A percentile compares a stretch with the other conserved stretches of the same genome.
Conservation (phyloP, 331 rosid genomes). For the Malus hybrid region DNA sequence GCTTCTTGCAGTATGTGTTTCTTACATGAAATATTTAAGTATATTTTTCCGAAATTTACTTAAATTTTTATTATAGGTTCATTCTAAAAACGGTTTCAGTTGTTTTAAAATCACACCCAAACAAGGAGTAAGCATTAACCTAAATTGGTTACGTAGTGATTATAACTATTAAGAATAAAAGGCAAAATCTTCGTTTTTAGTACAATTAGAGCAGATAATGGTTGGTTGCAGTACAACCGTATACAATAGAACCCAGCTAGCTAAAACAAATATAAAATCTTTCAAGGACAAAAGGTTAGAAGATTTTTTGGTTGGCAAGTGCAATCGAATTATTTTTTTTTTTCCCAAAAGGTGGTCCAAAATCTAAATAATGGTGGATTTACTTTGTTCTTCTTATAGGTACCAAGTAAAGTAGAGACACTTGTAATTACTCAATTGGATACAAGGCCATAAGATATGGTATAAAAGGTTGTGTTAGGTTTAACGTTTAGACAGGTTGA, state of each 20-base stretch:
- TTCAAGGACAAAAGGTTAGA: neutral
- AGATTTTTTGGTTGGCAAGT: neutral
- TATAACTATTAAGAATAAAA: neutral
- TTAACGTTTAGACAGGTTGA: no score
- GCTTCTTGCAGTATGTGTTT: no score
- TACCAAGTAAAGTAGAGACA: no score
- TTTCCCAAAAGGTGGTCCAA: conserved; percentile 8
- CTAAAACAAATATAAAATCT: neutral
- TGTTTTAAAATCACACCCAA: neutral
- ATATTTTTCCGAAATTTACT: no score
- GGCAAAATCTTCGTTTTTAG: neutral
- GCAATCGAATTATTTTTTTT: neutral
- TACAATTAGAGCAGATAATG: neutral
- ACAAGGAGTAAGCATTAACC: neutral
- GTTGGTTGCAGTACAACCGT: neutral
- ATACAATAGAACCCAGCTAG: neutral
- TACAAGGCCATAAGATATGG: no score
- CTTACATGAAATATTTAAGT: rapidly evolving
- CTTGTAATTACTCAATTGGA: neutral
- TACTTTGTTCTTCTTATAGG: neutral
- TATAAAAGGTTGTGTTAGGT: neutral
- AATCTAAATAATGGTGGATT: neutral
- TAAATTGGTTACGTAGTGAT: neutral
- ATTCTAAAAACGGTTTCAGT: no score
- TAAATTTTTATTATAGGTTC: no score